Evolutionary conservation across 1,284 basidiomycete species (phyloP).

Genomic region (Irpex rosettiformis): DNA sequence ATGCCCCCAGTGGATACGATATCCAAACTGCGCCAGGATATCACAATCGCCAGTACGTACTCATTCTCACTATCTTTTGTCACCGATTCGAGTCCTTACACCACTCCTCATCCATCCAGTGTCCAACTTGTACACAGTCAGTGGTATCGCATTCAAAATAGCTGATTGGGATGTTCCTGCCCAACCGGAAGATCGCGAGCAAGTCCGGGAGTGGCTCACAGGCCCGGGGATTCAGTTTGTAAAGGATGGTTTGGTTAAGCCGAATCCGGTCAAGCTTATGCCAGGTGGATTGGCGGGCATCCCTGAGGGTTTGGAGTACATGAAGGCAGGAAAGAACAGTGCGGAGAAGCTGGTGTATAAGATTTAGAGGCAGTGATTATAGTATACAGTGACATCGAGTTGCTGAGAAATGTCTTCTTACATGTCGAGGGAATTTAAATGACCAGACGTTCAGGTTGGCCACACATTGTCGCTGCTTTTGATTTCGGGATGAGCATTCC

Average conservation of each 20-base stretch:
- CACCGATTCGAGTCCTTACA: background rate
- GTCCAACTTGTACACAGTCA: constrained; percentile 18
- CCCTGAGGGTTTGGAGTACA: constrained; percentile 18
- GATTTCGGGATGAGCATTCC: too few relatives aligned
- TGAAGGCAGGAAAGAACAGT: constrained; percentile 21
- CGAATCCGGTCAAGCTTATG: constrained; percentile 22
- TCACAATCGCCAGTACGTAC: constrained; percentile 14
- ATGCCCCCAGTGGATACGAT: constrained; percentile 10
- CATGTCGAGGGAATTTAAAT: too few relatives aligned
- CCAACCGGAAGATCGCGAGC: constrained; percentile 17
- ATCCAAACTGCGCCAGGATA: constrained; percentile 14
- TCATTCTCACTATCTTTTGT: background rate
- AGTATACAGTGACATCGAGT: background rate
- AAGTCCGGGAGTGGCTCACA: constrained; percentile 20
- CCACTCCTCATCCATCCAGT: constrained; percentile 1
- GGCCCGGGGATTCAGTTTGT: constrained; percentile 13
- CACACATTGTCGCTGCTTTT: too few relatives aligned
- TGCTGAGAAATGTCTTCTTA: too few relatives aligned
- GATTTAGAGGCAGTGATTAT: background rate
- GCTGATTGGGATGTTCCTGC: constrained; percentile 9
- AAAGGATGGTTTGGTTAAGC: constrained; percentile 16
- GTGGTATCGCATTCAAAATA: constrained; percentile 16
- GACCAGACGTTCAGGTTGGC: too few relatives aligned
- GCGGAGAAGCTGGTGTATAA: constrained; percentile 24
- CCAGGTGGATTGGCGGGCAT: constrained; percentile 20